Evolutionary conservation across 2,329 filamentous ascomycete species (phyloP), one percentile per base, ranked within the genome.

Genomic region (Xylariaceae sp.): DNA sequence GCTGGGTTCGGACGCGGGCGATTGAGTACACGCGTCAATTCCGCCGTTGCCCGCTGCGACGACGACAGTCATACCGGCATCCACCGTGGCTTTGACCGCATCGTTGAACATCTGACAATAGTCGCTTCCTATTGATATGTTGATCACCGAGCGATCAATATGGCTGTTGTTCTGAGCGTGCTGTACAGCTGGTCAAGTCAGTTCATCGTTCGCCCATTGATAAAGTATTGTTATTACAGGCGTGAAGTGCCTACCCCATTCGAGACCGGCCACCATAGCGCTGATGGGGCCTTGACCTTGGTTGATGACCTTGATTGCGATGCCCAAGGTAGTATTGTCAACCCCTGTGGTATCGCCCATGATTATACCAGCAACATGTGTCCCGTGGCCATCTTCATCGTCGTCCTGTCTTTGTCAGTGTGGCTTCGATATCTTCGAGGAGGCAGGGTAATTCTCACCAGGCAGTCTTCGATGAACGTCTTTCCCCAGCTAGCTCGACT

Each of bases 381-480:
- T 68, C 2, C 65, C 65, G 43, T 68, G 65, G 2, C 65, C 65
- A 30, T 58, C 58, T 12, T 65, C 64, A 31, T 67, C 65, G 7
- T 53, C 34, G 34, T 65, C 49, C 65, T 65, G 35, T 34, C n/a
- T 50, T 35, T 50, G 39, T 50, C n/a, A 50, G 12, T 9, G 30
- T 26, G 4, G 35, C 4, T 34, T 6, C 43, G 29, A 19, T 31
- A 11, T 12, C 6, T 30, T 44, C 19, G 12, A 12, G n/a, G 19
- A 6, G 27, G 30, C 19, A 37, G 29, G 12, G 0, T n/a, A 35
- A 1, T 19, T 47, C 59, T 54, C 37, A 65, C 65, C 32, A 57
- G 55, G 30, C 58, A 50, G 6, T 60, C 60, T 4, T 58, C 48
- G 19, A 66, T 58, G 50, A 67, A 65, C 19, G 60, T 68, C 35